Percentiles rank a stretch among this genome's conserved stretches.
phyloP scores from a whole-genome alignment of 176 grass and related monocot species.

The Thalia dealbata region DNA sequence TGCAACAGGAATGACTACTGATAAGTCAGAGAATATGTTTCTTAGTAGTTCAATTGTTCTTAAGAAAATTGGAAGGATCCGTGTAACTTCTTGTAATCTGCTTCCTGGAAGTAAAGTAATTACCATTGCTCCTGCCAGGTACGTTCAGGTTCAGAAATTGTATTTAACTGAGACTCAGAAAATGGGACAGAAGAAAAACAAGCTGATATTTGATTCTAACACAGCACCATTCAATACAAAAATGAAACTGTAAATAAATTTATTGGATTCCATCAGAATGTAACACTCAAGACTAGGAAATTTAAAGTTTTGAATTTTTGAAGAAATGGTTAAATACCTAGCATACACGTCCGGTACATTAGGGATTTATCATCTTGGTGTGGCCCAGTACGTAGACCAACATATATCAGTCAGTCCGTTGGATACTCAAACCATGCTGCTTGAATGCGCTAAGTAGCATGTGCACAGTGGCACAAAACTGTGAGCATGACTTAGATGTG shows the following conservation, averaged over 20 bases:
- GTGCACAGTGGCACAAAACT: too few relatives aligned
- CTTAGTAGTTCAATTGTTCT: constrained; percentile 49
- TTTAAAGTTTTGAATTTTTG: too few relatives aligned
- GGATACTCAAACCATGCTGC: too few relatives aligned
- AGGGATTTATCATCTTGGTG: too few relatives aligned
- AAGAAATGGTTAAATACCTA: too few relatives aligned
- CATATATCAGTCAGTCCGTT: too few relatives aligned
- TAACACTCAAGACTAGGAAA: too few relatives aligned
- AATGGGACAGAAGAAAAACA: constrained; percentile 2
- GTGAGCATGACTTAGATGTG: too few relatives aligned
- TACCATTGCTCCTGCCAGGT: constrained; percentile 56
- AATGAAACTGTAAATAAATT: neutral
- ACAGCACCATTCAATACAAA: neutral
- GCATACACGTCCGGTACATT: too few relatives aligned
- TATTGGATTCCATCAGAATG: neutral
- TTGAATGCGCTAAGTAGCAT: too few relatives aligned
- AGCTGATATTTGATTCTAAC: neutral
- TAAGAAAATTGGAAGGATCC: constrained; percentile 81
- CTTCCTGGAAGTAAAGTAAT: constrained; percentile 86
- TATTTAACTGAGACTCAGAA: neutral
- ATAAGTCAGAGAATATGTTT: constrained; percentile 40
- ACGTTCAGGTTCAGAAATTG: constrained; percentile 28
- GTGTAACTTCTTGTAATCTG: constrained; percentile 82
- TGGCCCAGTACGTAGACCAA: too few relatives aligned
- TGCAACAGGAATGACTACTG: constrained; percentile 74